Percentiles rank a stretch among this genome's conserved stretches.
Evolutionary conservation across 108 stramenopile genomes (phyloP).

Genomic region (Cyclotella choctawhatcheeana): DNA sequence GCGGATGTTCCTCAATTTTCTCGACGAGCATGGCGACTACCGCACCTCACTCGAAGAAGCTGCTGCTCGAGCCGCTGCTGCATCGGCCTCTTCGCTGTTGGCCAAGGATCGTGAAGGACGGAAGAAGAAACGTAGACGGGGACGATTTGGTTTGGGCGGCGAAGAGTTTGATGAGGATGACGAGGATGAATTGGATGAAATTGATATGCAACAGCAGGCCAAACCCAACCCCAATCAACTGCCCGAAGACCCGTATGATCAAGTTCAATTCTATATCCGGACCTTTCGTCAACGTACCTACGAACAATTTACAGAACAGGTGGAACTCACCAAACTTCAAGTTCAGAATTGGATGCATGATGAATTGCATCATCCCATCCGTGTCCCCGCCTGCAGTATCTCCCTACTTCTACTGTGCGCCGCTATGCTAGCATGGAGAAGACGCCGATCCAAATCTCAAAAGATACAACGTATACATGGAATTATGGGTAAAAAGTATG

Average conservation of each 20-base stretch:
- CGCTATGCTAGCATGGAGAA: background rate
- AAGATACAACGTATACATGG: slow-evolving; percentile 19
- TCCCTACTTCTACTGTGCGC: background rate
- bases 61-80: slow-evolving; percentile 46
- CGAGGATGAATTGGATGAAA: slow-evolving; percentile 10
- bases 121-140: background rate
- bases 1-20: slow-evolving; percentile 52
- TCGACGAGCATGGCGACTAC: slow-evolving; percentile 55
- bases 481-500: slow-evolving; percentile 35
- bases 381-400: slow-evolving; percentile 9
- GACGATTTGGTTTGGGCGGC: slow-evolving; percentile 4
- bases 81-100: slow-evolving; percentile 32
- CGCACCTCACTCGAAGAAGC: slow-evolving; percentile 46
- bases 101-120: slow-evolving; percentile 18
- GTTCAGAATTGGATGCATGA: slow-evolving; percentile 29
- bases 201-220: slow-evolving; percentile 1
- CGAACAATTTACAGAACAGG: slow-evolving; percentile 4
- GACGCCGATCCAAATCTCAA: background rate
- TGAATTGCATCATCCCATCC: slow-evolving; percentile 34
- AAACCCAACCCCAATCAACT: slow-evolving; percentile 6
- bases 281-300: slow-evolving; percentile 28
- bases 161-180: slow-evolving; percentile 17
- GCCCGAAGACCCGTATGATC: slow-evolving; percentile 56
- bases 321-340: background rate
- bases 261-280: slow-evolving; percentile 47